These are phyloP conservation scores for Physcomitrellopsis africana DNA, from an alignment of 225 moss, liverwort and hornwort species.

Conservation along the genomic window DNA sequence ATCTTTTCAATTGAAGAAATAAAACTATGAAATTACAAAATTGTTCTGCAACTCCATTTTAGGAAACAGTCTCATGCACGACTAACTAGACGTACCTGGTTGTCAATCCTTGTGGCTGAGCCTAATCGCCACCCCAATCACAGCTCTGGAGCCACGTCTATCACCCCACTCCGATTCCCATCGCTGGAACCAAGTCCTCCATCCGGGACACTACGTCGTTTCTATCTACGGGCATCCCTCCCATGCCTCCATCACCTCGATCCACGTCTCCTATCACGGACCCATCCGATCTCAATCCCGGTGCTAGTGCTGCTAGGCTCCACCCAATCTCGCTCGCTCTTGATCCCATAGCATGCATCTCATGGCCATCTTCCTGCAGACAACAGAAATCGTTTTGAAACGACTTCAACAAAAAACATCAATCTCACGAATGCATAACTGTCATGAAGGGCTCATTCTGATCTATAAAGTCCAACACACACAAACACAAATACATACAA, in stretches of 20 bases:
- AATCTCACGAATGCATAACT: no score
- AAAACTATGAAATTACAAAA: no score
- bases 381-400: constrained; percentile 15
- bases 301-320: constrained; percentile 52
- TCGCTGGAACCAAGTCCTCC: constrained; percentile 62
- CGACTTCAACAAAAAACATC: background rate
- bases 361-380: constrained; percentile 72
- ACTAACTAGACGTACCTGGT: constrained; percentile 31
- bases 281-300: constrained; percentile 57
- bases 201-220: constrained; percentile 54
- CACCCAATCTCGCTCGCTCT: constrained; percentile 58
- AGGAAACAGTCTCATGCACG: background rate
- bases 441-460: no score
- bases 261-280: constrained; percentile 56
- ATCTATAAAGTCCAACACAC: no score
- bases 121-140: constrained; percentile 24
- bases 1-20: no score
- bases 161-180: constrained; percentile 64
- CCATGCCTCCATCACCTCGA: constrained; percentile 55
- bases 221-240: constrained; percentile 54
- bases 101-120: constrained; percentile 30
- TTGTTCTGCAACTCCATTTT: background rate
- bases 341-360: constrained; percentile 61
- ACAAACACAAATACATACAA: no score
- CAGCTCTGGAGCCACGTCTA: constrained; percentile 27